Conservation (phyloP, 441 rosid species). For the Arabidopsis hybrid region DNA sequence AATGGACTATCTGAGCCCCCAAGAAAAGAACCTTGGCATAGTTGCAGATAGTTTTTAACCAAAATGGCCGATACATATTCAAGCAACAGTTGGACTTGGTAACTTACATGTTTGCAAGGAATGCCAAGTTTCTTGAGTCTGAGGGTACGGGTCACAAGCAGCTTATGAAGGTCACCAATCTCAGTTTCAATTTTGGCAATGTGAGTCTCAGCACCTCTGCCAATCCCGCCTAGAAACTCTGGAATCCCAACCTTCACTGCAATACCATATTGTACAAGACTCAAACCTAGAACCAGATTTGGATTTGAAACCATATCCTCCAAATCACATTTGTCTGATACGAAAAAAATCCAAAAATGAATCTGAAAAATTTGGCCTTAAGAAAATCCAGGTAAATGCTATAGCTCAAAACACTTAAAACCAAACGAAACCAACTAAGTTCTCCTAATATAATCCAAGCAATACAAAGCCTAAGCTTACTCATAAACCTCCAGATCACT, state of each 20-base stretch:
- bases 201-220: conserved; percentile 63
- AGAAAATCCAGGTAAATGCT: neutral
- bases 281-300: neutral
- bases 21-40: neutral
- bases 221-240: conserved; percentile 69
- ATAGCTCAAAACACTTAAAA: neutral
- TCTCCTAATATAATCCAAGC: neutral
- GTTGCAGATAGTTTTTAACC: neutral
- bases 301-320: neutral
- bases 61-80: neutral
- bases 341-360: no score
- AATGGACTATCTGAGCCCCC: neutral
- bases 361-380: neutral
- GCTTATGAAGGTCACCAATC: conserved; percentile 61
- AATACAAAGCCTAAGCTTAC: conserved; percentile 8
- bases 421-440: neutral
- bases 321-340: no score
- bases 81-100: conserved; percentile 5
- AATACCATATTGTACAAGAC: conserved; percentile 28
- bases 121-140: conserved; percentile 67
- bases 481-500: neutral
- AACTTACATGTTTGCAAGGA: conserved; percentile 69
- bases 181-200: conserved; percentile 68
- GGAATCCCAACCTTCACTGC: conserved; percentile 69
- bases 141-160: conserved; percentile 60